phyloP scores from a whole-genome alignment of 129 eudicot species.

The Saussurea involucrata region DNA sequence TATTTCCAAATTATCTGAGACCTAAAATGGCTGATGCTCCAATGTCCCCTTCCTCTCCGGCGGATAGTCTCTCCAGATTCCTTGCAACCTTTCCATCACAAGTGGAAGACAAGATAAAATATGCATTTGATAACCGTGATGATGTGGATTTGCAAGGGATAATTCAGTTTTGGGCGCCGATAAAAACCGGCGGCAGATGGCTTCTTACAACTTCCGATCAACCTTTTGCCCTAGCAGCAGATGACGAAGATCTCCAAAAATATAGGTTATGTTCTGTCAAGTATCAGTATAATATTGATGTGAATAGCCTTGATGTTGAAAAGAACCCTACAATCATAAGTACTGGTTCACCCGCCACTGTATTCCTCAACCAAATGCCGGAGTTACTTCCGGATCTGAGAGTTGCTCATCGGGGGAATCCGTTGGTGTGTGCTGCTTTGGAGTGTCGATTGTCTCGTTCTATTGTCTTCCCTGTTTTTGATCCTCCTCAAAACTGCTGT shows the following conservation, averaged over 20 bases:
- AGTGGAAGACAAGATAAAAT: not conserved
- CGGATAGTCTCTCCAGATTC: not conserved
- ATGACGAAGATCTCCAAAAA: not conserved
- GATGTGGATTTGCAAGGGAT: not conserved
- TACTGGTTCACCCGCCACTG: not conserved
- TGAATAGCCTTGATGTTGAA: not conserved
- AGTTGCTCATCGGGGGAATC: not conserved
- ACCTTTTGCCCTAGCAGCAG: not conserved
- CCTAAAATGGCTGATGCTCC: too few relatives aligned
- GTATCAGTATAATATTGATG: not conserved
- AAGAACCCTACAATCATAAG: not conserved
- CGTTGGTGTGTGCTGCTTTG: conserved; percentile 1
- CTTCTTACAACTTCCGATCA: not conserved
- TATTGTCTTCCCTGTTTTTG: conserved; percentile 3
- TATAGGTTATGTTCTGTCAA: not conserved
- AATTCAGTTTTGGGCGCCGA: not conserved
- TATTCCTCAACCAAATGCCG: not conserved
- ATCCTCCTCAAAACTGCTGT: not conserved
- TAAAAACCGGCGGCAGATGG: not conserved
- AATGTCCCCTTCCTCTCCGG: not conserved
- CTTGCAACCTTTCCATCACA: not conserved
- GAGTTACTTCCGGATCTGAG: conserved; percentile 7
- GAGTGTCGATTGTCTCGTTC: conserved; percentile 4
- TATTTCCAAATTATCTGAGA: too few relatives aligned
- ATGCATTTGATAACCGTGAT: not conserved